Percentiles rank a stretch among this genome's conserved stretches.
phyloP scores from a whole-genome alignment of 2,329 filamentous ascomycete species.

The Penicillium brevicompactum region DNA sequence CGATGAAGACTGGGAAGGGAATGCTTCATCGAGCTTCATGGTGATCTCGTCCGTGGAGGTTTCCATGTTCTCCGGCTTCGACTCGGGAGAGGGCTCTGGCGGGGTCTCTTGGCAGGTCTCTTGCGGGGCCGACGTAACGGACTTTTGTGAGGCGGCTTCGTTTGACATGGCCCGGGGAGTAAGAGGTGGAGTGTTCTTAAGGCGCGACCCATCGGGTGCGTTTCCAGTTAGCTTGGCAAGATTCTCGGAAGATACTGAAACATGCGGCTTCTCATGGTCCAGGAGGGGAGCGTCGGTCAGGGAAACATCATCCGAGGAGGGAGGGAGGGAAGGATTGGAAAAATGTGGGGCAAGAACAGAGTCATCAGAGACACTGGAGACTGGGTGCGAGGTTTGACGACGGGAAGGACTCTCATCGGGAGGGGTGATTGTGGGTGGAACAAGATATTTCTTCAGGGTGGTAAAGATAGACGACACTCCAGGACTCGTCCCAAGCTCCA shows the following conservation, averaged over 20 bases:
- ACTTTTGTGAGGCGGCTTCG: slow-evolving; percentile 46
- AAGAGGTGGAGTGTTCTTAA: slow-evolving; percentile 91
- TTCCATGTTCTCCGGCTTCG: slow-evolving; percentile 26
- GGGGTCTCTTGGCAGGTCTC: neutral
- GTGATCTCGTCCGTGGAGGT: slow-evolving; percentile 38
- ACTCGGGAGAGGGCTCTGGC: slow-evolving; percentile 9
- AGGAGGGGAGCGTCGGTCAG: slow-evolving; percentile 55
- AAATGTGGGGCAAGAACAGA: slow-evolving; percentile 69
- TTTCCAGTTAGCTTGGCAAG: slow-evolving; percentile 78
- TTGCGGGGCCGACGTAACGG: slow-evolving; percentile 24
- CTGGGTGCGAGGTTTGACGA: slow-evolving; percentile 55
- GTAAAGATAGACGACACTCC: slow-evolving; percentile 47
- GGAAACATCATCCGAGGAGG: slow-evolving; percentile 50
- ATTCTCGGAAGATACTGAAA: slow-evolving; percentile 48
- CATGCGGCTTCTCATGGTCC: slow-evolving; percentile 45
- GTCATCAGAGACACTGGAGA: slow-evolving; percentile 66
- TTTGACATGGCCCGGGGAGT: slow-evolving; percentile 84
- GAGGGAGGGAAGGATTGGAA: slow-evolving; percentile 65
- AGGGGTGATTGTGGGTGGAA: slow-evolving; percentile 31
- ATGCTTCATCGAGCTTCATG: slow-evolving; percentile 40
- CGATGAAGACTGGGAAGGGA: slow-evolving; percentile 30
- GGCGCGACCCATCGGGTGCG: slow-evolving; percentile 57
- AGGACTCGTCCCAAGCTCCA: slow-evolving; percentile 41
- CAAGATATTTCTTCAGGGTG: slow-evolving; percentile 49
- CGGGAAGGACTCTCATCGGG: slow-evolving; percentile 39